Evolutionary conservation across 257 asterid species (phyloP).

Genomic region (Solanum gracilifrons): DNA sequence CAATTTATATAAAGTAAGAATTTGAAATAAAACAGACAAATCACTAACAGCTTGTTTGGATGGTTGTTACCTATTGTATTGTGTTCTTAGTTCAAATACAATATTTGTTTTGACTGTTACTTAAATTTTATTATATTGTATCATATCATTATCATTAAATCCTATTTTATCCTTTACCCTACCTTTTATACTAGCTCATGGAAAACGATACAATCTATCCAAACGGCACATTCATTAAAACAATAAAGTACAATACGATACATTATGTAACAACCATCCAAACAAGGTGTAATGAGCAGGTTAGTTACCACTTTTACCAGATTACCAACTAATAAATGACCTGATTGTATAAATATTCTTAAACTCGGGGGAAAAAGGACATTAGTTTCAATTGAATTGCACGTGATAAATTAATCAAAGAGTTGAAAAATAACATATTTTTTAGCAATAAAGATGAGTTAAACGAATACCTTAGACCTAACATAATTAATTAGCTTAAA

Average conservation of each 20-base stretch:
- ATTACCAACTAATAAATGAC: not conserved
- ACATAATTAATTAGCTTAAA: constrained; percentile 79
- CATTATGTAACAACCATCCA: not conserved
- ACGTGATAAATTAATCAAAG: not conserved
- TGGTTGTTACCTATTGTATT: not conserved
- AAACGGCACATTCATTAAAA: not conserved
- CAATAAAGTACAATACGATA: not conserved
- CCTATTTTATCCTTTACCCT: not conserved
- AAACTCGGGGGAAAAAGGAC: not conserved
- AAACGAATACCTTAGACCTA: constrained; percentile 57
- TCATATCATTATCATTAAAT: not conserved
- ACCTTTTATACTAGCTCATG: not conserved
- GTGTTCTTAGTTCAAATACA: not conserved
- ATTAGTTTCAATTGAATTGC: not conserved
- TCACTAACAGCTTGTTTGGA: not conserved
- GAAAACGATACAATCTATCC: not conserved
- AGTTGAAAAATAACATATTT: not conserved
- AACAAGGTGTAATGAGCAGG: not conserved
- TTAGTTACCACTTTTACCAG: not conserved
- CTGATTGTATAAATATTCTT: not conserved
- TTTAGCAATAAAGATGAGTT: not conserved
- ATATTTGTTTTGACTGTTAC: not conserved
- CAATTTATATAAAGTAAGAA: not conserved
- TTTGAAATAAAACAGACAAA: not conserved
- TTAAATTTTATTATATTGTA: not conserved